phyloP scores from a whole-genome alignment of 768 basidiomycete genomes.

The Podaxis sp. region DNA sequence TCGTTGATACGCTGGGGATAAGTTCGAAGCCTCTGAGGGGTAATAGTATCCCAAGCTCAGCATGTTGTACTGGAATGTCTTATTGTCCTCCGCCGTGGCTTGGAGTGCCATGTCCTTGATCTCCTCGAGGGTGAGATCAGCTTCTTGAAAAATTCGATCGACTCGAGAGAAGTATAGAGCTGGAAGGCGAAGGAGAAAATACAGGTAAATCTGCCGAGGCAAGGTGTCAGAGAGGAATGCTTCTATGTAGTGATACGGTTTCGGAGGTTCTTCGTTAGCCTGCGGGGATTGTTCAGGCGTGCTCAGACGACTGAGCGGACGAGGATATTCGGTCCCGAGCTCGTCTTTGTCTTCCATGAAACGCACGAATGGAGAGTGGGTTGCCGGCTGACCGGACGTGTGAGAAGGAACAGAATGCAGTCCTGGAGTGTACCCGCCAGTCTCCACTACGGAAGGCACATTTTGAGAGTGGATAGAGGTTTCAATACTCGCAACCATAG shows the following conservation, averaged over 20 bases:
- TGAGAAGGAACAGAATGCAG: not conserved
- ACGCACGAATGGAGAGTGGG: not conserved
- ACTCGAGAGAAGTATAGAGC: conserved; percentile 65
- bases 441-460: not conserved
- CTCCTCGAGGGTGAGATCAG: conserved; percentile 54
- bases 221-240: conserved; percentile 15
- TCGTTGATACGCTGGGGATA: conserved; percentile 15
- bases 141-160: conserved; percentile 58
- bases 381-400: not conserved
- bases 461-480: not conserved
- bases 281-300: not conserved
- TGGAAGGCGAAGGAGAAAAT: conserved; percentile 51
- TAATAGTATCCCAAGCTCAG: not conserved
- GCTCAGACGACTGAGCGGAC: not conserved
- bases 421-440: not conserved
- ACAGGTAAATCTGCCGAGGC: conserved; percentile 25
- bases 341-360: not conserved
- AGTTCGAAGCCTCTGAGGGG: conserved; percentile 7
- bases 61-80: conserved; percentile 6
- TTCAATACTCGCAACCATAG: not conserved
- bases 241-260: not conserved
- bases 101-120: conserved; percentile 40
- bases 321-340: not conserved
- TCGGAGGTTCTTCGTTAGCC: not conserved
- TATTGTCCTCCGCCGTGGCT: conserved; percentile 12